phyloP scores from a whole-genome alignment of 2,329 filamentous ascomycete species.

The Penicillium verrucosum region DNA sequence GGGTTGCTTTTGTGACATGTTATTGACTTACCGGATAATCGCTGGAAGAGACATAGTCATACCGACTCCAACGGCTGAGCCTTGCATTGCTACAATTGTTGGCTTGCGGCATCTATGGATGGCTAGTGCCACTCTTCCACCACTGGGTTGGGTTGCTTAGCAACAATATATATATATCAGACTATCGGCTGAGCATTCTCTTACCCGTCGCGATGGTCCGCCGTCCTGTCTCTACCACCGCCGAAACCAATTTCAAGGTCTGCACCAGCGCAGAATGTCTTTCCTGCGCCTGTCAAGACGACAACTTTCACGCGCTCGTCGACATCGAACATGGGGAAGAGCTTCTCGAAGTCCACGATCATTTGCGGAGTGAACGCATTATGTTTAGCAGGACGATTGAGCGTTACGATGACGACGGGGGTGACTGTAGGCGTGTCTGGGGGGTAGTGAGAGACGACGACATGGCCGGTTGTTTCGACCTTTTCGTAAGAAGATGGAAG shows the following conservation, averaged over 20 bases:
- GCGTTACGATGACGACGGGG: constrained; percentile 47
- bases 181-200: constrained; percentile 4
- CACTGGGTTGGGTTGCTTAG: constrained; percentile 33
- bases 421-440: constrained; percentile 49
- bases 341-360: constrained; percentile 45
- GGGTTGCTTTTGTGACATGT: no score
- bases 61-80: constrained; percentile 56
- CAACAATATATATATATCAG: constrained; percentile 32
- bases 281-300: constrained; percentile 52
- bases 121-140: constrained; percentile 43
- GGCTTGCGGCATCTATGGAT: constrained; percentile 58
- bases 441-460: constrained; percentile 39
- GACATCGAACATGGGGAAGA: constrained; percentile 43
- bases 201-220: constrained; percentile 55
- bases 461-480: constrained; percentile 29
- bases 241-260: constrained; percentile 55
- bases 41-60: constrained; percentile 60
- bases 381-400: constrained; percentile 56
- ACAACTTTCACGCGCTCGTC: constrained; percentile 55
- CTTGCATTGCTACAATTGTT: constrained; percentile 55
- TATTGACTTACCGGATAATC: constrained; percentile 42
- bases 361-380: constrained; percentile 57
- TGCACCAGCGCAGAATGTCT: constrained; percentile 52
- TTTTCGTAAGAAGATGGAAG: constrained; percentile 23
- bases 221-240: constrained; percentile 31